Percentiles rank a stretch among this genome's conserved stretches.
Conservation (phyloP, 306 rosid genomes). For the Phaseolus lunatus region DNA sequence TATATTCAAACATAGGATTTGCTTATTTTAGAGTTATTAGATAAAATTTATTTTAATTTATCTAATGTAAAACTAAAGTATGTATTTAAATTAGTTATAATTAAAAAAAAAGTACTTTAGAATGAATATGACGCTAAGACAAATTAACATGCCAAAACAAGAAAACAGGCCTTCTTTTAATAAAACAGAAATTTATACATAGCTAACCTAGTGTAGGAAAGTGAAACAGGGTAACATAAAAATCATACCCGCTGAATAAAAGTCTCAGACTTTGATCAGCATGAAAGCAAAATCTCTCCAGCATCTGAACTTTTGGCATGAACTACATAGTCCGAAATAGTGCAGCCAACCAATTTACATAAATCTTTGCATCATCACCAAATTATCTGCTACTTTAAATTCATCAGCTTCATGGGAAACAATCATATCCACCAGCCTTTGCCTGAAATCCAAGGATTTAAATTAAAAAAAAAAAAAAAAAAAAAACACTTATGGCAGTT, state of each 20-base stretch:
- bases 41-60: not conserved
- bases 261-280: slow-evolving; percentile 52
- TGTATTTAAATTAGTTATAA: not conserved
- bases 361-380: not conserved
- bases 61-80: not conserved
- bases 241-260: slow-evolving; percentile 45
- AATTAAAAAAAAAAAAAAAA: too few relatives aligned
- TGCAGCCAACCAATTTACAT: not conserved
- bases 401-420: slow-evolving; percentile 23
- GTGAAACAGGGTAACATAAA: not conserved
- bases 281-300: slow-evolving; percentile 54
- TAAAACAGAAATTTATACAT: too few relatives aligned
- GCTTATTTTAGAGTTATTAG: not conserved
- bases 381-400: not conserved
- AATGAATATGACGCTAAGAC: not conserved
- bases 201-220: too few relatives aligned
- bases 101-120: not conserved
- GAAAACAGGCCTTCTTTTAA: not conserved
- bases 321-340: not conserved
- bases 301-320: slow-evolving; percentile 28
- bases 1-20: not conserved
- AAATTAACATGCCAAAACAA: not conserved
- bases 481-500: not conserved
- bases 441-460: not conserved
- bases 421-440: slow-evolving; percentile 17